Conservation (phyloP, 805 yeast species). For the Candida palmyrensis region DNA sequence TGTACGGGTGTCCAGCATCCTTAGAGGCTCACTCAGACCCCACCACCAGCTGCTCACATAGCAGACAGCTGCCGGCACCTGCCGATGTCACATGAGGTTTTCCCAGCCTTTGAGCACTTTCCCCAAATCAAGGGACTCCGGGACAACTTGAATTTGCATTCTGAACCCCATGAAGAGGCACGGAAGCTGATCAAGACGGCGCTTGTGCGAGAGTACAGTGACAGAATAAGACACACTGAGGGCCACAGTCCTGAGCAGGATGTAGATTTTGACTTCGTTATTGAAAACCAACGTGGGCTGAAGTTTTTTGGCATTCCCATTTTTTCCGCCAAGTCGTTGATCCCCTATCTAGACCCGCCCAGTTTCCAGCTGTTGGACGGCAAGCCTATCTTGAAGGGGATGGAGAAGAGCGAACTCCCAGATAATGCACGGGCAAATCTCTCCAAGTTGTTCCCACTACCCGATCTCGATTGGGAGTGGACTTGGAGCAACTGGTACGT, state of each 20-base stretch:
- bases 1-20: too few species aligned
- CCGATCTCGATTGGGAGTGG: conserved; percentile 64
- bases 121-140: conserved; percentile 7
- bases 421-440: conserved; percentile 11
- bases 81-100: too few species aligned
- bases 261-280: conserved; percentile 33
- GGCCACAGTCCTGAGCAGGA: background rate
- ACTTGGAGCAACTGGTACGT: conserved; percentile 69
- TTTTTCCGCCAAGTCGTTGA: conserved; percentile 40
- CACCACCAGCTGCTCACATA: too few species aligned
- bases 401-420: conserved; percentile 3
- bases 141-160: background rate
- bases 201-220: background rate
- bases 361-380: conserved; percentile 43
- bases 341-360: conserved; percentile 49
- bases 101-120: conserved; percentile 4
- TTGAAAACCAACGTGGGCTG: conserved; percentile 53
- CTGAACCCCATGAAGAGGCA: too few species aligned
- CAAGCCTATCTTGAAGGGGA: conserved; percentile 18
- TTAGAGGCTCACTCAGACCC: too few species aligned
- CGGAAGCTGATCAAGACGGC: background rate
- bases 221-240: background rate
- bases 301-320: conserved; percentile 49
- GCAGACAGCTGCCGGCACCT: too few species aligned
- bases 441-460: conserved; percentile 39